Evolutionary conservation across 2,329 filamentous ascomycete genomes (phyloP).

Genomic region (Pseudonectria buxi): DNA sequence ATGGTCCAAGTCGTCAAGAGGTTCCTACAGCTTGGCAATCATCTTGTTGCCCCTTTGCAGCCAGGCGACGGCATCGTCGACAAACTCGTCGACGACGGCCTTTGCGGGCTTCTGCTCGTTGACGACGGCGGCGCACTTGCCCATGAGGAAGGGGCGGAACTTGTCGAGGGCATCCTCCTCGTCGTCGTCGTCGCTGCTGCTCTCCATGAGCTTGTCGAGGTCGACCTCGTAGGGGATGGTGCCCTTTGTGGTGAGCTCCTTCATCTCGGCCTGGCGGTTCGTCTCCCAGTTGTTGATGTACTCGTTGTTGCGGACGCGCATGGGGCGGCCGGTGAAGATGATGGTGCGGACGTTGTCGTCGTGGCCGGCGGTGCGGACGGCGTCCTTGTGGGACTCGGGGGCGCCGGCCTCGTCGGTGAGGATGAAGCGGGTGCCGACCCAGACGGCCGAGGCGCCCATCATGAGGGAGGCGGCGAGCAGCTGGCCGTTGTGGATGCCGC

Average conservation of each 20-base stretch:
- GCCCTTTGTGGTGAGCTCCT: constrained; percentile 82
- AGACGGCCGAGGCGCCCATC: constrained; percentile 87
- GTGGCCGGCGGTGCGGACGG: constrained; percentile 82
- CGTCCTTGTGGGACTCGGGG: constrained; percentile 89
- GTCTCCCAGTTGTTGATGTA: constrained; percentile 97
- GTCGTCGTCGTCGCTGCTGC: constrained; percentile 61
- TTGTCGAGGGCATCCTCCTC: constrained; percentile 88
- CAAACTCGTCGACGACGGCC: constrained; percentile 90
- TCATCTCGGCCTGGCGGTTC: constrained; percentile 84
- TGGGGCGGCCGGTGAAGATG: constrained; percentile 94
- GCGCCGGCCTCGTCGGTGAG: constrained; percentile 91
- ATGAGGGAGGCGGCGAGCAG: constrained; percentile 84
- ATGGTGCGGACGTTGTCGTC: constrained; percentile 96
- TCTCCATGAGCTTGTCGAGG: constrained; percentile 67
- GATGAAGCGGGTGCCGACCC: constrained; percentile 96
- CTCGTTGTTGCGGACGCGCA: constrained; percentile 86
- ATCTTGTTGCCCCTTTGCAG: constrained; percentile 62
- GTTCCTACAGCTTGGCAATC: constrained; percentile 61
- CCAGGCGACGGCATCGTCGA: constrained; percentile 68
- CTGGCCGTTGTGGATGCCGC: constrained; percentile 89
- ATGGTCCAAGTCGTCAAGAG: constrained; percentile 11
- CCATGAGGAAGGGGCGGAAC: constrained; percentile 89
- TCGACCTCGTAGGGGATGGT: constrained; percentile 91
- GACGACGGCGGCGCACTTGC: constrained; percentile 88
- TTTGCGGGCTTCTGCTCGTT: constrained; percentile 90